These are phyloP conservation scores for Pyrenophora graminea DNA, from an alignment of 2,329 filamentous ascomycete genomes.

Conservation along the genomic window DNA sequence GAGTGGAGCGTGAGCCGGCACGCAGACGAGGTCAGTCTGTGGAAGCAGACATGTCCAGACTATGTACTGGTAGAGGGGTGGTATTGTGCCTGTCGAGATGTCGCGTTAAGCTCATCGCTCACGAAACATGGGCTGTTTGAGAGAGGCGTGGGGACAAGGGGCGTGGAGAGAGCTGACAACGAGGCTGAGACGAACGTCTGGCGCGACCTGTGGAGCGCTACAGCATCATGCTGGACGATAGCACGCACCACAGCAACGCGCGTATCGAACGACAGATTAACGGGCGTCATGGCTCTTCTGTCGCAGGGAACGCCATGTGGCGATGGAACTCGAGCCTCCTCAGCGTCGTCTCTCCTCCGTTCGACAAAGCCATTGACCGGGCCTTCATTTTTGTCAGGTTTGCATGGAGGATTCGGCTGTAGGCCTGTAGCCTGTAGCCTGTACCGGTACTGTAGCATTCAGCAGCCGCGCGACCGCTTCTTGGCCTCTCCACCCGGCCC, in stretches of 20 bases:
- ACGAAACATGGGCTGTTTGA: conserved; percentile 12
- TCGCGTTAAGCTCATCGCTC: conserved; percentile 8
- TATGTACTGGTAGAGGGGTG: conserved; percentile 5
- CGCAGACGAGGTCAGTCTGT: conserved; percentile 5
- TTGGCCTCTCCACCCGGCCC: conserved; percentile 14
- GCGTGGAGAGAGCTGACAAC: conserved; percentile 3
- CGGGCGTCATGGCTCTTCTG: conserved; percentile 2
- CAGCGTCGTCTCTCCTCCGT: conserved; percentile 8
- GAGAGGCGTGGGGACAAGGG: not conserved
- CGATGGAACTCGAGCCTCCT: conserved; percentile 6
- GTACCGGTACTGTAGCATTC: too few relatives aligned
- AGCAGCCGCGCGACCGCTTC: not conserved
- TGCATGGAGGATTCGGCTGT: not conserved
- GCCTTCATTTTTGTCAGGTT: conserved; percentile 1
- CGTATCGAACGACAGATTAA: conserved; percentile 8
- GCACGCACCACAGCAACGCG: conserved; percentile 10
- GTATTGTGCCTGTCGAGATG: not conserved
- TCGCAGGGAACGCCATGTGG: conserved; percentile 9
- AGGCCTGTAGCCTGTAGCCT: too few relatives aligned
- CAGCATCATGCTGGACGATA: conserved; percentile 9
- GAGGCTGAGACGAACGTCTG: conserved; percentile 17
- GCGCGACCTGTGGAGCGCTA: conserved; percentile 10
- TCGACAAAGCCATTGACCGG: conserved; percentile 3
- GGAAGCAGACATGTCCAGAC: conserved; percentile 9
- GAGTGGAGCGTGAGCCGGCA: conserved; percentile 14